phyloP scores from a whole-genome alignment of 257 asterid genomes.

The Nicotiana otophora region DNA sequence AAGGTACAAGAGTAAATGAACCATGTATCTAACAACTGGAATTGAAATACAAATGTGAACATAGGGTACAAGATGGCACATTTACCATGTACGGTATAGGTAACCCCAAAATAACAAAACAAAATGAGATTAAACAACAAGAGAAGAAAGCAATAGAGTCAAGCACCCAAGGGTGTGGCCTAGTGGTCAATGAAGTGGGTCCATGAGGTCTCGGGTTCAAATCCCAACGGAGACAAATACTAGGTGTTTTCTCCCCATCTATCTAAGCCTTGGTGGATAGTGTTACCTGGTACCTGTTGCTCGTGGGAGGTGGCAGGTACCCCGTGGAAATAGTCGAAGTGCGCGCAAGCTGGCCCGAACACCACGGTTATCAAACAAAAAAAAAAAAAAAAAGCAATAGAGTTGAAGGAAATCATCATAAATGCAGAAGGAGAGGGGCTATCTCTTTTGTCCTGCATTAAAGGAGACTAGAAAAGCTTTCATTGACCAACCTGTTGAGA shows the following conservation, averaged over 20 bases:
- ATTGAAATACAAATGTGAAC: neutral
- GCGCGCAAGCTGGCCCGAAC: too few species aligned
- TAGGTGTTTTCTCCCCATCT: too few species aligned
- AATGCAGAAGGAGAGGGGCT: slow-evolving; percentile 1
- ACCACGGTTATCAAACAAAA: too few species aligned
- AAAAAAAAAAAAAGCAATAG: neutral
- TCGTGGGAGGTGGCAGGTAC: too few species aligned
- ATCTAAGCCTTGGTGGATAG: too few species aligned
- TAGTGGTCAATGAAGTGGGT: too few species aligned
- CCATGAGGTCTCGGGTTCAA: too few species aligned
- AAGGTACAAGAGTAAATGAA: neutral
- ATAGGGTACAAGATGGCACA: neutral
- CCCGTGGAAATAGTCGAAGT: too few species aligned
- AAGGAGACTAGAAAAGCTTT: neutral
- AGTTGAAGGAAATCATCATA: neutral
- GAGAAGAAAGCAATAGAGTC: neutral
- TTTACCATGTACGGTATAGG: neutral
- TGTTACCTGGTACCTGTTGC: too few species aligned
- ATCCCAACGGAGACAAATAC: too few species aligned
- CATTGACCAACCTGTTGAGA: slow-evolving; percentile 60
- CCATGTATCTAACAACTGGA: neutral
- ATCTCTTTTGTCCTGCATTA: slow-evolving; percentile 8
- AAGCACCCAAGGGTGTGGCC: too few species aligned
- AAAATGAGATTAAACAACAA: neutral
- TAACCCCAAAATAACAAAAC: neutral